Conservation (phyloP, 768 basidiomycete species). For the Amanita thiersii region DNA sequence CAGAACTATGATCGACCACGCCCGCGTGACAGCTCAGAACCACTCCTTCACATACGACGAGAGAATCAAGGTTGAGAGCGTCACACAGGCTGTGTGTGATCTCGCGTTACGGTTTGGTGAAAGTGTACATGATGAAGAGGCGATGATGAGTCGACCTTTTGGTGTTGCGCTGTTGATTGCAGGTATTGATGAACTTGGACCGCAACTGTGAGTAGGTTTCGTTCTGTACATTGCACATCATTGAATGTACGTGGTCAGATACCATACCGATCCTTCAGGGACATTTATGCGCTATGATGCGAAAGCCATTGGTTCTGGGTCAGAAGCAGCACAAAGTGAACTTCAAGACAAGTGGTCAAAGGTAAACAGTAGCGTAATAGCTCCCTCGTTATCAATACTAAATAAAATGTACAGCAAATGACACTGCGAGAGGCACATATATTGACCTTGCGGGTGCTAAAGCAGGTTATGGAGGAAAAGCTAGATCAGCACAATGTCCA, state of each 20-base stretch:
- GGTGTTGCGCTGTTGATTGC: conserved; percentile 96
- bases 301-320: conserved; percentile 97
- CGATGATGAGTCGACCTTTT: conserved; percentile 99
- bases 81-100: conserved; percentile 97
- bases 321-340: conserved; percentile 95
- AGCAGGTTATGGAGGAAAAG: conserved; percentile 99
- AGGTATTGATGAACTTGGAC: conserved; percentile 93
- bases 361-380: conserved; percentile 40
- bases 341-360: conserved; percentile 97
- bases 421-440: conserved; percentile 81
- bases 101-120: conserved; percentile 95
- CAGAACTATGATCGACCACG: conserved; percentile 99
- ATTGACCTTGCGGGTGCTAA: conserved; percentile 81
- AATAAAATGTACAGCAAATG: conserved; percentile 61
- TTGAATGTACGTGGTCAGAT: conserved; percentile 39
- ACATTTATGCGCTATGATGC: conserved; percentile 96
- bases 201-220: conserved; percentile 71
- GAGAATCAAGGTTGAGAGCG: conserved; percentile 93
- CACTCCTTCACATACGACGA: conserved; percentile 98
- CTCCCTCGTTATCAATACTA: conserved; percentile 3
- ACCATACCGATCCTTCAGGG: conserved; percentile 97
- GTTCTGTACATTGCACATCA: neutral
- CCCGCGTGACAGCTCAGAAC: conserved; percentile 91
- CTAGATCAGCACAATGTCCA: conserved; percentile 98
- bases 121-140: conserved; percentile 98